Conservation (phyloP, 352 stramenopile genomes). For the Phytophthora idaei region DNA sequence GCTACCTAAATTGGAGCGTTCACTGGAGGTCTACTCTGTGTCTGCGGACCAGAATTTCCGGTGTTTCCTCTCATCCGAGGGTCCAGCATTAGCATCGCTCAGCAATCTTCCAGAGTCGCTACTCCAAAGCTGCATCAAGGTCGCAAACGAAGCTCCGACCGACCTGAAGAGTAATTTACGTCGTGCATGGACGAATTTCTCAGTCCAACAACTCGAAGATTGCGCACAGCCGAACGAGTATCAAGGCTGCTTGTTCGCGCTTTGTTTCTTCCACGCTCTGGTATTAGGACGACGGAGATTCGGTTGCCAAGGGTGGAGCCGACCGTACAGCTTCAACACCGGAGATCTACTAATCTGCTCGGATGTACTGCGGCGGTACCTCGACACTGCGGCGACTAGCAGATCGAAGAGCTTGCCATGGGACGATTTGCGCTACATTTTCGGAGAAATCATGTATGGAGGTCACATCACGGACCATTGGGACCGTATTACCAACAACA, state of each 20-base stretch:
- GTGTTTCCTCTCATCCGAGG: slow-evolving; percentile 94
- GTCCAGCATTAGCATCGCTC: slow-evolving; percentile 77
- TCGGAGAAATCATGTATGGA: slow-evolving; percentile 94
- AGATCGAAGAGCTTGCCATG: slow-evolving; percentile 59
- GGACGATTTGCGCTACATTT: slow-evolving; percentile 91
- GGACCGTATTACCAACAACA: slow-evolving; percentile 85
- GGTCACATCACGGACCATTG: slow-evolving; percentile 87
- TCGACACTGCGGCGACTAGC: slow-evolving; percentile 42
- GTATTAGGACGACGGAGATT: slow-evolving; percentile 91
- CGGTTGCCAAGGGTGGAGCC: slow-evolving; percentile 92
- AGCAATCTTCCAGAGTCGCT: slow-evolving; percentile 91
- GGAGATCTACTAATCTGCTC: slow-evolving; percentile 94
- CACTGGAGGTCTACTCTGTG: slow-evolving; percentile 77
- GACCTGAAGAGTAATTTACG: slow-evolving; percentile 85
- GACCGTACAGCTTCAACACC: slow-evolving; percentile 94
- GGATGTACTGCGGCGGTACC: slow-evolving; percentile 75
- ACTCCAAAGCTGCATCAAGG: slow-evolving; percentile 88
- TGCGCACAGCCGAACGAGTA: slow-evolving; percentile 84
- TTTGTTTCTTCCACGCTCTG: slow-evolving; percentile 95
- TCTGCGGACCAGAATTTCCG: slow-evolving; percentile 93
- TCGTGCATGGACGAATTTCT: slow-evolving; percentile 81
- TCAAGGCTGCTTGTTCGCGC: slow-evolving; percentile 92
- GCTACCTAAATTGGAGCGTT: slow-evolving; percentile 84
- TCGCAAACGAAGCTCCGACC: slow-evolving; percentile 83
- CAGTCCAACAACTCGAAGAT: slow-evolving; percentile 75